Percentiles rank a stretch among this genome's conserved stretches.
Conservation (phyloP, 257 asterid genomes). For the Nicotiana noctiflora region DNA sequence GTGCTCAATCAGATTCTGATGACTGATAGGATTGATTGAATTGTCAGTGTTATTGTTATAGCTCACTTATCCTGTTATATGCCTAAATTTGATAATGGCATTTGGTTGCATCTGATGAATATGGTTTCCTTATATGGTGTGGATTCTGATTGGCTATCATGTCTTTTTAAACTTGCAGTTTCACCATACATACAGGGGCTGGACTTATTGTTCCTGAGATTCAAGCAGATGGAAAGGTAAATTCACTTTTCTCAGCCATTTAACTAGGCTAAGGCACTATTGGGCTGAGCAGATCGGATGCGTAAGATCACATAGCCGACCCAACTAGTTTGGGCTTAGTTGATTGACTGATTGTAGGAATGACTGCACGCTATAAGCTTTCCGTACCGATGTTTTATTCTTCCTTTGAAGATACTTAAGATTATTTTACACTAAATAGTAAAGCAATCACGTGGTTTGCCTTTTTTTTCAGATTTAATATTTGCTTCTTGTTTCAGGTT, state of each 20-base stretch:
- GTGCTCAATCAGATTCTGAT: not conserved
- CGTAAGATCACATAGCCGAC: not conserved
- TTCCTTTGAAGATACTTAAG: not conserved
- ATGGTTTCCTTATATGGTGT: not conserved
- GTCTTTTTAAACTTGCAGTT: constrained; percentile 34
- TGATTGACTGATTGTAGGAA: not conserved
- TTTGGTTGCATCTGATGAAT: not conserved
- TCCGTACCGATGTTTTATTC: not conserved
- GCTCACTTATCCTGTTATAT: not conserved
- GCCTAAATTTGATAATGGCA: not conserved
- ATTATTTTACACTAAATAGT: not conserved
- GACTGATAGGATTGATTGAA: not conserved
- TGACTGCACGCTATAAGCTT: not conserved
- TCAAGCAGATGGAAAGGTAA: constrained; percentile 88
- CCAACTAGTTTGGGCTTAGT: not conserved
- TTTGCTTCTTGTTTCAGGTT: constrained; percentile 43
- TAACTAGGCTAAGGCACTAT: too few species aligned
- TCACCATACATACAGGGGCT: constrained; percentile 83
- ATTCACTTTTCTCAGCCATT: not conserved
- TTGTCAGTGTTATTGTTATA: not conserved
- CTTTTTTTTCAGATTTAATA: not conserved
- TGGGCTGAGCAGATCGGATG: not conserved
- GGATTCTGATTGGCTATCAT: not conserved
- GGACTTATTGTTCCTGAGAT: constrained; percentile 89
- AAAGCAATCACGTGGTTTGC: not conserved